Percentiles rank a stretch among this genome's conserved stretches.
Conservation (phyloP, 805 yeast genomes). For the Kodamaea fukazawae region DNA sequence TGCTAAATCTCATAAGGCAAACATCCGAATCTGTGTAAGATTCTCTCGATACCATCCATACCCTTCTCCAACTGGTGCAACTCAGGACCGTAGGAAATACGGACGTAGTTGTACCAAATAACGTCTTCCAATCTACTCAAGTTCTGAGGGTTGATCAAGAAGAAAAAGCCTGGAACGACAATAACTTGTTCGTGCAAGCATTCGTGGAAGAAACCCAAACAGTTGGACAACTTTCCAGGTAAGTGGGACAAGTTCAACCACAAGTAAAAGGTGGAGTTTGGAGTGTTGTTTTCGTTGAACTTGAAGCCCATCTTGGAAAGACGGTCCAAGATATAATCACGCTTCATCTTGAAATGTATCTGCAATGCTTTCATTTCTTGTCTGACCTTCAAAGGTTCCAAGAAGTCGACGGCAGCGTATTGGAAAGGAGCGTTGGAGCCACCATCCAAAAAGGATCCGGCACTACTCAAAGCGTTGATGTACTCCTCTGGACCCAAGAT, state of each 20-base stretch:
- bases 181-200: conserved; percentile 58
- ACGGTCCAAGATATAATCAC: conserved; percentile 52
- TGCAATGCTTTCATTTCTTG: conserved; percentile 58
- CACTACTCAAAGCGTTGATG: conserved; percentile 51
- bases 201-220: conserved; percentile 63
- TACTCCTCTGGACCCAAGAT: conserved; percentile 61
- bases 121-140: conserved; percentile 49
- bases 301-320: conserved; percentile 52
- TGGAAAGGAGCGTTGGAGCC: conserved; percentile 63
- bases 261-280: conserved; percentile 57
- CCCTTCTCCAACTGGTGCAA: conserved; percentile 48
- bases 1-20: conserved; percentile 29
- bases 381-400: conserved; percentile 49
- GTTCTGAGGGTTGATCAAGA: conserved; percentile 55
- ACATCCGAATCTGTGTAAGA: conserved; percentile 42
- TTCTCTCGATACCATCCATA: conserved; percentile 58
- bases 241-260: conserved; percentile 57
- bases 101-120: conserved; percentile 56
- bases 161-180: conserved; percentile 62
- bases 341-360: conserved; percentile 52
- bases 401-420: conserved; percentile 54
- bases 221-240: conserved; percentile 54
- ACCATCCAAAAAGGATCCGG: conserved; percentile 61
- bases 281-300: conserved; percentile 42
- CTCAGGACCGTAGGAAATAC: conserved; percentile 62